A percentile compares a stretch with the other conserved stretches of the same genome.
phyloP scores from a whole-genome alignment of 768 basidiomycete genomes.

The Coprinopsis sp. region DNA sequence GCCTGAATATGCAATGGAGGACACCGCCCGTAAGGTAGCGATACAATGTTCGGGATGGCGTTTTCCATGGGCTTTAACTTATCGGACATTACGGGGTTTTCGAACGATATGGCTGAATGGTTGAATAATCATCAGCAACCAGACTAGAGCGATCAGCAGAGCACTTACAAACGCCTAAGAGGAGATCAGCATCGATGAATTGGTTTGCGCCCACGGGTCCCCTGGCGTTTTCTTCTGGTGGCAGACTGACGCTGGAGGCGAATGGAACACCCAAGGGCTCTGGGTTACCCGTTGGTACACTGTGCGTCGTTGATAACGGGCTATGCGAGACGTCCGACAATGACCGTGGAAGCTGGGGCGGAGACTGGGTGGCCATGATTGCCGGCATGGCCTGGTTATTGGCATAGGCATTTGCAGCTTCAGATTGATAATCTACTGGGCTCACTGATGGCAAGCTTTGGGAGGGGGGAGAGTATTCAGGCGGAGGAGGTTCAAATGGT shows the following conservation, averaged over 20 bases:
- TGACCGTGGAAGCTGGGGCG: no score
- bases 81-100: conserved; percentile 48
- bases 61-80: conserved; percentile 43
- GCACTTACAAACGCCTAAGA: conserved; percentile 60
- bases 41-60: conserved; percentile 68
- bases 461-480: background rate
- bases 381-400: no score
- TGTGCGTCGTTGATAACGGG: no score
- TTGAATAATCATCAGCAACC: background rate
- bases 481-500: background rate
- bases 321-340: no score
- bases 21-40: conserved; percentile 63
- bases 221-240: background rate
- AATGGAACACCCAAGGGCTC: no score
- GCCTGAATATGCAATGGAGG: conserved; percentile 71
- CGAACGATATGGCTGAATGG: conserved; percentile 62
- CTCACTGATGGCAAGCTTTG: background rate
- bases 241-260: no score
- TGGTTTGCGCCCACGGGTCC: conserved; percentile 33
- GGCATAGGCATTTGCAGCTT: no score
- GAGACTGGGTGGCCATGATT: no score
- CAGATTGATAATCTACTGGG: no score
- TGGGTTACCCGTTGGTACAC: no score
- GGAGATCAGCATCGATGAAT: conserved; percentile 56
- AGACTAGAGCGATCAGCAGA: conserved; percentile 1